Evolutionary conservation across 495 filamentous ascomycete species (phyloP).

Genomic region (Aspergillus campestris): DNA sequence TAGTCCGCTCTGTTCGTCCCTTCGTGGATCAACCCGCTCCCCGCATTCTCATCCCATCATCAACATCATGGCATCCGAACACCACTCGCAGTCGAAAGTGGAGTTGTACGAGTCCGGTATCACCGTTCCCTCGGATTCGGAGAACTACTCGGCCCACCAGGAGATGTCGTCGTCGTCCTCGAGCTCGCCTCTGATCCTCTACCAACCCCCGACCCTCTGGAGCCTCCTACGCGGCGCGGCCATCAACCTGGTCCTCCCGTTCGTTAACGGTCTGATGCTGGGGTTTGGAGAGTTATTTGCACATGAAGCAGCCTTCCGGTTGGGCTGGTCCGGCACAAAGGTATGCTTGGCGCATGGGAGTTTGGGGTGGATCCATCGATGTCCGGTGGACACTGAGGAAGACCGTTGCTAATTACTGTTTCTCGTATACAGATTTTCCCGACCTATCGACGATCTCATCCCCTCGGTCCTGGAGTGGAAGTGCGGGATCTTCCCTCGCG

Average conservation of each 20-base stretch:
- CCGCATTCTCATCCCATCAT: not conserved
- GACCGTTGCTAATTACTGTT: conserved; percentile 1
- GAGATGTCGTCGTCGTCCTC: conserved; percentile 56
- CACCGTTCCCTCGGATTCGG: conserved; percentile 84
- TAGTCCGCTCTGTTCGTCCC: conserved; percentile 2
- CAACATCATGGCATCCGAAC: conserved; percentile 39
- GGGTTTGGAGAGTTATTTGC: conserved; percentile 95
- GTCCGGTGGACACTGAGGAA: no score
- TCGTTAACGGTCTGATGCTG: conserved; percentile 97
- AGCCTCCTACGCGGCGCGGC: conserved; percentile 77
- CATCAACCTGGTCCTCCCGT: conserved; percentile 90
- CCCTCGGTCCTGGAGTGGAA: conserved; percentile 61
- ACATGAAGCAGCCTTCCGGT: conserved; percentile 84
- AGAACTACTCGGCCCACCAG: conserved; percentile 73
- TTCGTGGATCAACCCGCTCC: conserved; percentile 7
- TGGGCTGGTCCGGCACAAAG: conserved; percentile 91
- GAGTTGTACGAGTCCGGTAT: conserved; percentile 70
- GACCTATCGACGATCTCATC: conserved; percentile 43
- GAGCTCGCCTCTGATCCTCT: conserved; percentile 74
- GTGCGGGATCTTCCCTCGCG: conserved; percentile 46
- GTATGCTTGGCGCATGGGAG: conserved; percentile 39
- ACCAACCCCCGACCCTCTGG: conserved; percentile 81
- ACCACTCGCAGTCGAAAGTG: conserved; percentile 35
- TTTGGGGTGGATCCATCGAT: not conserved
- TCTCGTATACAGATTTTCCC: conserved; percentile 52